These are phyloP conservation scores for Trichosanthes truncata DNA, from an alignment of 306 rosid genomes.

Conservation along the genomic window DNA sequence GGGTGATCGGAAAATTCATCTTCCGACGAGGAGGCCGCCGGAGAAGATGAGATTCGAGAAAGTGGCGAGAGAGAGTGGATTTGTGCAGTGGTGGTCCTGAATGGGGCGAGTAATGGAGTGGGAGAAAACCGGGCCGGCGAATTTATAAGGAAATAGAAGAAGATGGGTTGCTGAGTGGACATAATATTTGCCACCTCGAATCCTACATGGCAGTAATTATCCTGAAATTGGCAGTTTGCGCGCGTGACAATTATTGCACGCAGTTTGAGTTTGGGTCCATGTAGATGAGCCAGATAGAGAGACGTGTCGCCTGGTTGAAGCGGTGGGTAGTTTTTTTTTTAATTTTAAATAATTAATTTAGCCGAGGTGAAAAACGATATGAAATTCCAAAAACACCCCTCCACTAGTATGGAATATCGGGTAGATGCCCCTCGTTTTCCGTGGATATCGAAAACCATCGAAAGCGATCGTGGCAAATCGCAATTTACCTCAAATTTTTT, in stretches of 20 bases:
- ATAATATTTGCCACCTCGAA: slow-evolving; percentile 18
- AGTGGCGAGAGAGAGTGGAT: neutral
- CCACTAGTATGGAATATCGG: slow-evolving; percentile 7
- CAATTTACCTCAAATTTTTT: neutral
- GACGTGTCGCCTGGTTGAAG: slow-evolving; percentile 19
- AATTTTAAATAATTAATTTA: neutral
- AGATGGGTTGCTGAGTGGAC: slow-evolving; percentile 34
- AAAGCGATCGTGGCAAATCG: slow-evolving; percentile 17
- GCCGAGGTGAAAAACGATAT: neutral
- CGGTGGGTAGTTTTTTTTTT: neutral
- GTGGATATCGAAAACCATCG: slow-evolving; percentile 21
- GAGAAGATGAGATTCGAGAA: slow-evolving; percentile 14
- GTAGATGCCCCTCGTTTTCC: slow-evolving; percentile 17
- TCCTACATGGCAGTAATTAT: slow-evolving; percentile 19
- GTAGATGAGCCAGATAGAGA: slow-evolving; percentile 1
- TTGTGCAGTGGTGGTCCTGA: neutral
- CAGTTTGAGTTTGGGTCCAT: neutral
- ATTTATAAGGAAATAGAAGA: slow-evolving; percentile 21
- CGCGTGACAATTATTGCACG: slow-evolving; percentile 21
- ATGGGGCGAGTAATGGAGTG: neutral
- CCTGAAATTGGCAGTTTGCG: slow-evolving; percentile 15
- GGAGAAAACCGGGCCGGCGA: slow-evolving; percentile 9
- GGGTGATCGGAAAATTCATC: slow-evolving; percentile 51
- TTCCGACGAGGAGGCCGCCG: slow-evolving; percentile 35
- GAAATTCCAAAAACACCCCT: slow-evolving; percentile 13